Evolutionary conservation across 2,329 filamentous ascomycete species (phyloP).

Genomic region (Escovopsis sp.): DNA sequence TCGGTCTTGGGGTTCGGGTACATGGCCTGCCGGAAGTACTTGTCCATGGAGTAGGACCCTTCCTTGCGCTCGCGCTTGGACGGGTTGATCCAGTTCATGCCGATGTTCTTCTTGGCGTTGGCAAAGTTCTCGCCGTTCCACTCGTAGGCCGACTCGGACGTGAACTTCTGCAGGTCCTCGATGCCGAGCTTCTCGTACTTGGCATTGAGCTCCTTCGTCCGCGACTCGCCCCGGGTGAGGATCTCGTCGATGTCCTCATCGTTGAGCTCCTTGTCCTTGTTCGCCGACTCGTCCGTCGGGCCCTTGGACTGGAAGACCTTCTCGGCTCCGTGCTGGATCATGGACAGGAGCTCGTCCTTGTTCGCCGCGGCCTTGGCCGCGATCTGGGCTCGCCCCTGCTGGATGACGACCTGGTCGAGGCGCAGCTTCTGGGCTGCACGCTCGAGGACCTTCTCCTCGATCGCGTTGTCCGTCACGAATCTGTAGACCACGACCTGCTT

Average conservation of each 20-base stretch:
- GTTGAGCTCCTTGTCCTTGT: constrained; percentile 48
- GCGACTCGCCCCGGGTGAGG: constrained; percentile 69
- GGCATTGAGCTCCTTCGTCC: constrained; percentile 79
- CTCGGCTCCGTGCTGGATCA: constrained; percentile 99
- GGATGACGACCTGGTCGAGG: constrained; percentile 92
- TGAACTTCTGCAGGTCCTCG: constrained; percentile 95
- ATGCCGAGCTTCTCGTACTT: constrained; percentile 96
- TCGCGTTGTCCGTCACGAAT: constrained; percentile 94
- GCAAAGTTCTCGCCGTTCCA: constrained; percentile 98
- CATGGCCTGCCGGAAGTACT: constrained; percentile 89
- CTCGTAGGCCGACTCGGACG: constrained; percentile 91
- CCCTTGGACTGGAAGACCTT: constrained; percentile 73
- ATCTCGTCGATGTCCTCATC: constrained; percentile 89
- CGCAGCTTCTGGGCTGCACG: constrained; percentile 92
- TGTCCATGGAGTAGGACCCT: constrained; percentile 95
- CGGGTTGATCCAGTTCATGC: constrained; percentile 93
- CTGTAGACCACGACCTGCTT: constrained; percentile 96
- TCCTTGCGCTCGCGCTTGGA: constrained; percentile 97
- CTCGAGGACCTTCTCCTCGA: constrained; percentile 96
- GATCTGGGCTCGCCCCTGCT: constrained; percentile 86
- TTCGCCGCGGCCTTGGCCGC: constrained; percentile 83
- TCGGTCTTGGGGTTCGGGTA: constrained; percentile 69
- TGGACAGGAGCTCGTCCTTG: constrained; percentile 89
- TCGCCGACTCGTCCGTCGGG: constrained; percentile 42
- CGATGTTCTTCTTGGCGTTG: constrained; percentile 80